phyloP scores from a whole-genome alignment of 2,329 filamentous ascomycete species.

The Fusarium sp. region DNA sequence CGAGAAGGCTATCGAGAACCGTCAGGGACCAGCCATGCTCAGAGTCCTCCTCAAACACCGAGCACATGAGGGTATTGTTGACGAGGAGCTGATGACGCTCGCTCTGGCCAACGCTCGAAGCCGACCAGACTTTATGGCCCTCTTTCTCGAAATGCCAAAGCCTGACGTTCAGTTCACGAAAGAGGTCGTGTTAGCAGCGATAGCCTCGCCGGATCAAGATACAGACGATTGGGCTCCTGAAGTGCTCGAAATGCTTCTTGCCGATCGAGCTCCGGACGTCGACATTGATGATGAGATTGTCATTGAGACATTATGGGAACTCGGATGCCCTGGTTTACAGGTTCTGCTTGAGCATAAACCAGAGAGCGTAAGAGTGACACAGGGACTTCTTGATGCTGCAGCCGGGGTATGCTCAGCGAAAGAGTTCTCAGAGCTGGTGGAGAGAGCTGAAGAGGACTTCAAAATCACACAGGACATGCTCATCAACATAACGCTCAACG shows the following conservation, averaged over 20 bases:
- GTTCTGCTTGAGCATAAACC: constrained; percentile 26
- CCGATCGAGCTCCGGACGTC: constrained; percentile 26
- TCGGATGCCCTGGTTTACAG: constrained; percentile 27
- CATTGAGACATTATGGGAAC: constrained; percentile 19
- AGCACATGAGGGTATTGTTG: constrained; percentile 23
- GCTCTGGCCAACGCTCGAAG: constrained; percentile 27
- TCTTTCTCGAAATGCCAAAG: constrained; percentile 31
- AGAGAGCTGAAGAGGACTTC: constrained; percentile 29
- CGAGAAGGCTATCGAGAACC: constrained; percentile 32
- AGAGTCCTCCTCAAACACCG: constrained; percentile 33
- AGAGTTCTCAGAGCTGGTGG: constrained; percentile 21
- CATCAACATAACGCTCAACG: constrained; percentile 30
- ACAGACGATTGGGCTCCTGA: constrained; percentile 32
- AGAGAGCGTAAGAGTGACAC: constrained; percentile 27
- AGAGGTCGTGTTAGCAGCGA: constrained; percentile 28
- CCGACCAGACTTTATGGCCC: constrained; percentile 33
- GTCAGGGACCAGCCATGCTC: constrained; percentile 33
- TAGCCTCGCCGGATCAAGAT: constrained; percentile 22
- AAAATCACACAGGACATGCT: constrained; percentile 37
- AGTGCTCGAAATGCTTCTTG: constrained; percentile 36
- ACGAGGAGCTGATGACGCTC: constrained; percentile 27
- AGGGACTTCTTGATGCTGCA: constrained; percentile 30
- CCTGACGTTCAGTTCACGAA: constrained; percentile 27
- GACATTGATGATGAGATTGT: constrained; percentile 33
- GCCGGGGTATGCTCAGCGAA: constrained; percentile 29